phyloP scores from a whole-genome alignment of 2,329 filamentous ascomycete genomes.

The Penicillium sp. region DNA sequence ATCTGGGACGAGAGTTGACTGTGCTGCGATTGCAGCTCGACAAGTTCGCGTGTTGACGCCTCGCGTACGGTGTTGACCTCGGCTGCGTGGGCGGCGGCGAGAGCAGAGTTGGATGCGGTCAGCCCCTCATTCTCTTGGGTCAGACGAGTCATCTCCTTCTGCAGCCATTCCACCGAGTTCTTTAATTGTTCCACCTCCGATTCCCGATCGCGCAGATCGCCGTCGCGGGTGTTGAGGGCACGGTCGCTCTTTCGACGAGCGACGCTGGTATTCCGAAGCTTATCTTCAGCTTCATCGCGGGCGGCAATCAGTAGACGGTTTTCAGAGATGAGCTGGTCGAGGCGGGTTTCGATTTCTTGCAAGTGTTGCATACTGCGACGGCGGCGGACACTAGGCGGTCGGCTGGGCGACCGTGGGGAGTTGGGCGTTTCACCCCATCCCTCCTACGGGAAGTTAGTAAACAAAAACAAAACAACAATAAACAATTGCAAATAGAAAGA shows the following conservation, averaged over 20 bases:
- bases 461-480: conserved; percentile 26
- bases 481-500: conserved; percentile 13
- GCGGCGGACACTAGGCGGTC: conserved; percentile 92
- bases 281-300: conserved; percentile 67
- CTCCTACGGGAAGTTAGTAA: conserved; percentile 61
- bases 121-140: conserved; percentile 81
- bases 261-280: conserved; percentile 56
- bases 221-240: conserved; percentile 63
- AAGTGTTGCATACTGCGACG: conserved; percentile 97
- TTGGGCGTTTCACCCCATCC: conserved; percentile 82
- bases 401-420: conserved; percentile 87
- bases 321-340: conserved; percentile 82
- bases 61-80: conserved; percentile 65
- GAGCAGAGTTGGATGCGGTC: conserved; percentile 71
- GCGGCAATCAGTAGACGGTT: conserved; percentile 77
- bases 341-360: conserved; percentile 76
- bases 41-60: conserved; percentile 66
- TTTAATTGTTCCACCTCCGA: conserved; percentile 81
- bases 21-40: conserved; percentile 65
- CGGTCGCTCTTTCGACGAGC: conserved; percentile 57
- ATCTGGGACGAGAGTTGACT: conserved; percentile 62
- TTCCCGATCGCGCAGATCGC: conserved; percentile 76
- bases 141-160: conserved; percentile 76
- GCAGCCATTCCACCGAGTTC: conserved; percentile 74
- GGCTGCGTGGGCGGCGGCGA: conserved; percentile 72